phyloP scores from a whole-genome alignment of 257 asterid genomes.

The Haberlea rhodopensis region DNA sequence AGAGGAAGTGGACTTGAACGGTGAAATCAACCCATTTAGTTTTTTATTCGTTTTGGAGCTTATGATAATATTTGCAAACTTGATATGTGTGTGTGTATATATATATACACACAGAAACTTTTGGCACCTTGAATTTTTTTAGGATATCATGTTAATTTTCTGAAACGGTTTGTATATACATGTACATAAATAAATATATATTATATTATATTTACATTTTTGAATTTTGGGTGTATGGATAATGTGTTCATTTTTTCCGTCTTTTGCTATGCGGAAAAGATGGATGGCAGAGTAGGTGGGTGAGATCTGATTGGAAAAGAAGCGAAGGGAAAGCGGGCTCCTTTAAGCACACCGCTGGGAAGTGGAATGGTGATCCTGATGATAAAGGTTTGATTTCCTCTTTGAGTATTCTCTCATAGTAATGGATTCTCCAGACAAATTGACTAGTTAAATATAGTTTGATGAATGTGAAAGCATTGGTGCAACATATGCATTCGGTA shows the following conservation, averaged over 20 bases:
- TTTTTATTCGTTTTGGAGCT: not conserved
- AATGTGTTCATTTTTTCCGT: not conserved
- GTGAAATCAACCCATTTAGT: not conserved
- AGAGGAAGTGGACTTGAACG: not conserved
- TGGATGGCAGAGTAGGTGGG: constrained; percentile 93
- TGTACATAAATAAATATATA: too few species aligned
- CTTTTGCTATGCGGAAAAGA: constrained; percentile 40
- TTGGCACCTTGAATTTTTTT: not conserved
- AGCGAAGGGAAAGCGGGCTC: constrained; percentile 90
- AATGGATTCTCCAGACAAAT: constrained; percentile 8
- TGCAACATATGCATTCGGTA: too few species aligned
- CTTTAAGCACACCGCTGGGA: constrained; percentile 89
- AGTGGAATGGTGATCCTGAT: constrained; percentile 93
- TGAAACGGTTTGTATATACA: too few species aligned
- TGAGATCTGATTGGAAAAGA: constrained; percentile 88
- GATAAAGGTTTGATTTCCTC: constrained; percentile 58
- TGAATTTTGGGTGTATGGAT: not conserved
- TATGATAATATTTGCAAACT: not conserved
- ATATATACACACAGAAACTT: too few species aligned
- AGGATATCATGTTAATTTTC: not conserved
- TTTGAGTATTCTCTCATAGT: not conserved
- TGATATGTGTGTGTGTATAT: too few species aligned
- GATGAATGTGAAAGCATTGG: not conserved
- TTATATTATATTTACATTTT: not conserved
- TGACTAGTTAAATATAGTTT: not conserved